A percentile compares a stretch with the other conserved stretches of the same genome.
Evolutionary conservation across 768 basidiomycete genomes (phyloP).

Genomic region (Boletus pseudopeckii): DNA sequence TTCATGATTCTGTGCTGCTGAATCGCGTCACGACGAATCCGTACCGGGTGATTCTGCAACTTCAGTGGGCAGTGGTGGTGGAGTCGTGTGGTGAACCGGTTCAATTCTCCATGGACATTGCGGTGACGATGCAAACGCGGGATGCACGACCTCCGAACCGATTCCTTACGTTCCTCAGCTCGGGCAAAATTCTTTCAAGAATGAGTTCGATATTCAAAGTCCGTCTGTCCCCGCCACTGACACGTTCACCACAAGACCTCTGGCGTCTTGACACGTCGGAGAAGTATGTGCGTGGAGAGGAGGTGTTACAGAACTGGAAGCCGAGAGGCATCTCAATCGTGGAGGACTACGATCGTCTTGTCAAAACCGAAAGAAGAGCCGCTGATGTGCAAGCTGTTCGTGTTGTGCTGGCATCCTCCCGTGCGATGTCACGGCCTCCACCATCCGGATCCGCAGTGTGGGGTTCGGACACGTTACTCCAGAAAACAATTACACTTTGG

Average conservation of each 20-base stretch:
- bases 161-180: constrained; percentile 71
- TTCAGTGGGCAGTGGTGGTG: constrained; percentile 77
- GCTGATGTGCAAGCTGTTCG: constrained; percentile 91
- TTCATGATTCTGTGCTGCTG: constrained; percentile 81
- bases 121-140: constrained; percentile 77
- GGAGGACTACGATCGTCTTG: constrained; percentile 77
- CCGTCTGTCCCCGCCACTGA: constrained; percentile 76
- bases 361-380: constrained; percentile 65
- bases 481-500: constrained; percentile 76
- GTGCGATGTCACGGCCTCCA: constrained; percentile 41
- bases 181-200: constrained; percentile 72
- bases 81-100: constrained; percentile 82
- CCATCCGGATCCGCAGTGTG: constrained; percentile 54
- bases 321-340: constrained; percentile 86
- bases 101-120: constrained; percentile 85
- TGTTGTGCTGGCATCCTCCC: constrained; percentile 61
- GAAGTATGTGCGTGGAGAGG: constrained; percentile 94
- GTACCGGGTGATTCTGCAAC: constrained; percentile 76
- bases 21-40: constrained; percentile 79
- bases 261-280: constrained; percentile 95
- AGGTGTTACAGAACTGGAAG: constrained; percentile 77
- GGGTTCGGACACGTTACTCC: constrained; percentile 63
- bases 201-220: constrained; percentile 84
- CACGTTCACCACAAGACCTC: constrained; percentile 82
- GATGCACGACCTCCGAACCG: constrained; percentile 83